Conservation (phyloP, 2,329 filamentous ascomycete genomes). For the Trichoderma breve region DNA sequence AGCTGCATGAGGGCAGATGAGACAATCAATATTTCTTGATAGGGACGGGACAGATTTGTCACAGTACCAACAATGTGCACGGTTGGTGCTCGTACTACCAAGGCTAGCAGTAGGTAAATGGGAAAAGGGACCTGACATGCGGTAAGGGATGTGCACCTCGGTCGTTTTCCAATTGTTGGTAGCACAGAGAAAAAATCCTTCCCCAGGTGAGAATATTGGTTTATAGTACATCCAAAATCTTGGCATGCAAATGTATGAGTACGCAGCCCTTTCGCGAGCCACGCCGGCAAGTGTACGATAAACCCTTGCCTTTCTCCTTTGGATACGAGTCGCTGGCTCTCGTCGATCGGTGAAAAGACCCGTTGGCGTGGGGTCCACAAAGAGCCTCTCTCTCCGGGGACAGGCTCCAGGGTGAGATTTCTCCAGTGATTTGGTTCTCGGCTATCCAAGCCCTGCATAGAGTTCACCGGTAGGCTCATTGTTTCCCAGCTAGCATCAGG, state of each 20-base stretch:
- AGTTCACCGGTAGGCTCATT: background rate
- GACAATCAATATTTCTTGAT: background rate
- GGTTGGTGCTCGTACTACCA: background rate
- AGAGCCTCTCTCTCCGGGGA: background rate
- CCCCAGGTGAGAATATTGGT: background rate
- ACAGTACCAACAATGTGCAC: background rate
- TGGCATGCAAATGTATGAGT: background rate
- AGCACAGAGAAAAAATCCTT: background rate
- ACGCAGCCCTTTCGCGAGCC: background rate
- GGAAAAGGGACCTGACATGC: background rate
- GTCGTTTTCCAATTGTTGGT: background rate
- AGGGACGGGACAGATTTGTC: background rate
- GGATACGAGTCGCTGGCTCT: background rate
- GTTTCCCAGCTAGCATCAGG: background rate
- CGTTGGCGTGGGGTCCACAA: slow-evolving; percentile 9
- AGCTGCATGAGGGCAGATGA: slow-evolving; percentile 1
- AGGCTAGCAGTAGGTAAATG: background rate
- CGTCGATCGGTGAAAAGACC: slow-evolving; percentile 1
- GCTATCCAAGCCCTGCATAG: slow-evolving; percentile 12
- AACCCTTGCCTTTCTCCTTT: background rate
- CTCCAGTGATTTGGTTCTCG: slow-evolving; percentile 8
- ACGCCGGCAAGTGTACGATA: background rate
- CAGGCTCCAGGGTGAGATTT: slow-evolving; percentile 5
- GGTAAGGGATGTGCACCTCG: background rate
- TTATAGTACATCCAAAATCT: background rate